Conservation (phyloP, 208 protist genomes). For the Leptomonas seymouri region DNA sequence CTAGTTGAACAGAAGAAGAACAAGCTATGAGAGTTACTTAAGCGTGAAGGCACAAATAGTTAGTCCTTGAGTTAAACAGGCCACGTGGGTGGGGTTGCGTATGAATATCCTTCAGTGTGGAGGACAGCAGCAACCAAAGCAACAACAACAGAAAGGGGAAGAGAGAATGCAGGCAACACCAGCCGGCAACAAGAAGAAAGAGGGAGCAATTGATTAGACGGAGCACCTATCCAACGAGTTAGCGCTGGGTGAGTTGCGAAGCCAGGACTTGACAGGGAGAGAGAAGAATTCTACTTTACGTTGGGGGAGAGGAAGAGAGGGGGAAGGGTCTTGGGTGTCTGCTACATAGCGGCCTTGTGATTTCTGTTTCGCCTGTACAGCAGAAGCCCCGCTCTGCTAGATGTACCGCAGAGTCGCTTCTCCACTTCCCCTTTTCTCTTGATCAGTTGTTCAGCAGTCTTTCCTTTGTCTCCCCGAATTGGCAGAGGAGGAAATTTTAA, state of each 20-base stretch:
- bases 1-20: conserved; percentile 15
- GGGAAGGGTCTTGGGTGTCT: not conserved
- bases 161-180: not conserved
- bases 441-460: too few relatives aligned
- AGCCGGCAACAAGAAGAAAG: not conserved
- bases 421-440: not conserved
- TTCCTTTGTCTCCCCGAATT: too few relatives aligned
- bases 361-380: too few relatives aligned
- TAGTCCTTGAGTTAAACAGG: conserved; percentile 8
- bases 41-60: not conserved
- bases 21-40: not conserved
- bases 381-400: too few relatives aligned
- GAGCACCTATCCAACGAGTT: not conserved
- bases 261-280: too few relatives aligned
- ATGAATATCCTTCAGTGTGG: conserved; percentile 5
- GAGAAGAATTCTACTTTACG: not conserved
- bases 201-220: not conserved
- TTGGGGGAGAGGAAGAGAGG: not conserved
- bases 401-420: too few relatives aligned
- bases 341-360: too few relatives aligned
- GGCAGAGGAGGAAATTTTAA: too few relatives aligned
- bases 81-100: conserved; percentile 3
- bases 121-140: not conserved
- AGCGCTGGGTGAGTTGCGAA: not conserved
- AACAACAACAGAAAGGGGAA: too few relatives aligned